Evolutionary conservation across 768 basidiomycete species (phyloP).

Genomic region (Hydnomerulius pinastri): DNA sequence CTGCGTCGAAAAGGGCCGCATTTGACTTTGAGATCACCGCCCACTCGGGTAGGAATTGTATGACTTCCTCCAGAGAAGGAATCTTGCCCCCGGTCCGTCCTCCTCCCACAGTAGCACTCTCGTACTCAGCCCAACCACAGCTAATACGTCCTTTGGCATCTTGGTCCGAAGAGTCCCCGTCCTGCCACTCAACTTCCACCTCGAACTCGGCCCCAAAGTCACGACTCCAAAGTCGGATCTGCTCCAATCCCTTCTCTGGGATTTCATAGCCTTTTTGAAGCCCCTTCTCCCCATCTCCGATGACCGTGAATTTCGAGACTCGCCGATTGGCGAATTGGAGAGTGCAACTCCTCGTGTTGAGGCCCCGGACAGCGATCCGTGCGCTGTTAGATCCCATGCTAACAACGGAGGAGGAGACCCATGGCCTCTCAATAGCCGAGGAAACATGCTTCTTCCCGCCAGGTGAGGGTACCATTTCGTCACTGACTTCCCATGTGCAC

Average conservation of each 20-base stretch:
- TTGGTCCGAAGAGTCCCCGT: constrained; percentile 6
- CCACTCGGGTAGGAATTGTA: constrained; percentile 69
- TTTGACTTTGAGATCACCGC: constrained; percentile 56
- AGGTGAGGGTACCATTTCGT: constrained; percentile 40
- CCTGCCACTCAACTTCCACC: constrained; percentile 54
- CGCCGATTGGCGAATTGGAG: constrained; percentile 54
- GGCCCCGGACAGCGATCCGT: constrained; percentile 51
- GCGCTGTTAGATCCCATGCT: constrained; percentile 47
- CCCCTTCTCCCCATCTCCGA: constrained; percentile 33
- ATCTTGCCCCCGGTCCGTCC: constrained; percentile 46
- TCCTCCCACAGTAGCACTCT: constrained; percentile 53
- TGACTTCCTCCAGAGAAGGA: constrained; percentile 68
- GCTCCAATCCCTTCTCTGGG: constrained; percentile 35
- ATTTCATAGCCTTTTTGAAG: constrained; percentile 47
- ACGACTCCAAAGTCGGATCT: constrained; percentile 61
- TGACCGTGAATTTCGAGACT: constrained; percentile 44
- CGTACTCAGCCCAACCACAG: constrained; percentile 72
- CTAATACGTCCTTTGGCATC: constrained; percentile 48
- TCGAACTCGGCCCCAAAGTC: constrained; percentile 55
- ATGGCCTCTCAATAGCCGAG: constrained; percentile 20
- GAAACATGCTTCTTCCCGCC: constrained; percentile 18
- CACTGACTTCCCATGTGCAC: constrained; percentile 50
- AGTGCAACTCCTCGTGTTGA: constrained; percentile 64
- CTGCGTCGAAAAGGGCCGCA: constrained; percentile 61
- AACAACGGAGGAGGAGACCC: constrained; percentile 46